phyloP scores from a whole-genome alignment of 768 basidiomycete species.

The Suillus americanus region DNA sequence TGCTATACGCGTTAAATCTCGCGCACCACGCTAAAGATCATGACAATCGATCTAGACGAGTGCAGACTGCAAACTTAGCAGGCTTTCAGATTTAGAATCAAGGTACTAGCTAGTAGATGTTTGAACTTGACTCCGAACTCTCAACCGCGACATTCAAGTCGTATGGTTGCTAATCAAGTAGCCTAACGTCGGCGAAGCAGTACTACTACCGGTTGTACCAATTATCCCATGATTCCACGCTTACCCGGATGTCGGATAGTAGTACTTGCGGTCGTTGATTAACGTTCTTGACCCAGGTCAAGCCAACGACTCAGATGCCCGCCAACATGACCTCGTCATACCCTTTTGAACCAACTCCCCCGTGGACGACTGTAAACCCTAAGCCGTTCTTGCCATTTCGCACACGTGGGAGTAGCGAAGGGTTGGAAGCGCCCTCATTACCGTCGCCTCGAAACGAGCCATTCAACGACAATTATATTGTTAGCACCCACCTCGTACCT shows the following conservation, averaged over 20 bases:
- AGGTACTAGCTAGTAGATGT: background rate
- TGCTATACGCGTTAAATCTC: background rate
- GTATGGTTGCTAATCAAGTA: background rate
- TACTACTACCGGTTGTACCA: background rate
- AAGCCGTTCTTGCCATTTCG: constrained; percentile 19
- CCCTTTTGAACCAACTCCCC: constrained; percentile 18
- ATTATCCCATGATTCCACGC: background rate
- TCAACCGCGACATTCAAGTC: background rate
- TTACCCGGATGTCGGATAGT: background rate
- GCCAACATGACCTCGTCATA: constrained; percentile 12
- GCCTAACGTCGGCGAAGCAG: background rate
- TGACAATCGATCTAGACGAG: background rate
- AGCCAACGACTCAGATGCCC: background rate
- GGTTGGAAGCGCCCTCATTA: constrained; percentile 13
- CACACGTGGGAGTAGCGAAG: constrained; percentile 10
- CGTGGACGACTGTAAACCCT: constrained; percentile 23
- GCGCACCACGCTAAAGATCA: background rate
- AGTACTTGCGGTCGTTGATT: no score
- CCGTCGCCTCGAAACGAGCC: constrained; percentile 19
- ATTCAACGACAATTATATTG: constrained; percentile 21
- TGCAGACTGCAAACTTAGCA: background rate
- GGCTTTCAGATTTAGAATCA: background rate
- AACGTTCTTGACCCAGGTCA: background rate
- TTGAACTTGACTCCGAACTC: background rate
- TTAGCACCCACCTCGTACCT: constrained; percentile 31